These are phyloP conservation scores for Cornus suecica DNA, from an alignment of 148 eudicot species.

Conservation along the genomic window DNA sequence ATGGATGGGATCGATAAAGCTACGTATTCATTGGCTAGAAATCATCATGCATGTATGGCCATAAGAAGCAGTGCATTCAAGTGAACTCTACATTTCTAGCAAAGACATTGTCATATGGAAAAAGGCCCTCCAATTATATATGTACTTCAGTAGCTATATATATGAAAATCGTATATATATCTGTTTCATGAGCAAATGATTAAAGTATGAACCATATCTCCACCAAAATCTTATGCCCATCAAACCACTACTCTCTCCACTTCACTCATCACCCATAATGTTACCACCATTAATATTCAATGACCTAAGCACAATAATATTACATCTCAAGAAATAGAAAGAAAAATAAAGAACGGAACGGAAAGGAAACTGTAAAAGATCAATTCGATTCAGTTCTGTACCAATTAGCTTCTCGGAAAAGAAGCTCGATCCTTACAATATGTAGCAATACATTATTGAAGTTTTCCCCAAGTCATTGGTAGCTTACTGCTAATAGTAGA, in stretches of 20 bases:
- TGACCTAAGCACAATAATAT: not conserved
- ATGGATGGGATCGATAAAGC: conserved; percentile 30
- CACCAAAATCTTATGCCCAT: conserved; percentile 7
- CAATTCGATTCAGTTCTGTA: too few species aligned
- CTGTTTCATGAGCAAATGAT: not conserved
- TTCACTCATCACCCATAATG: not conserved
- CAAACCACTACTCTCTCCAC: not conserved
- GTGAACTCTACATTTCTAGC: conserved; percentile 5
- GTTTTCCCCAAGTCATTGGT: too few species aligned
- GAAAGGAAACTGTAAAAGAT: too few species aligned
- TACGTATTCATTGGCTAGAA: not conserved
- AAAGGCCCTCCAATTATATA: conserved; percentile 17
- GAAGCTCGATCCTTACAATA: too few species aligned
- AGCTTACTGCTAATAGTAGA: too few species aligned
- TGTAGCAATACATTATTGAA: too few species aligned
- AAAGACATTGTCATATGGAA: conserved; percentile 16
- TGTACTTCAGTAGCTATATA: not conserved
- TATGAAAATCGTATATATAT: not conserved
- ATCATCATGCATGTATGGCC: conserved; percentile 20
- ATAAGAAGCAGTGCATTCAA: conserved; percentile 12
- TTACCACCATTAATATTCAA: not conserved
- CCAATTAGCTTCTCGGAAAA: too few species aligned
- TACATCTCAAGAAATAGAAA: not conserved
- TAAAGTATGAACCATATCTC: conserved; percentile 11
- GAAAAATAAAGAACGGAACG: not conserved